Evolutionary conservation across 2,329 filamentous ascomycete species (phyloP), one percentile per base, ranked within the genome.

Genomic region (Periconia sp.): DNA sequence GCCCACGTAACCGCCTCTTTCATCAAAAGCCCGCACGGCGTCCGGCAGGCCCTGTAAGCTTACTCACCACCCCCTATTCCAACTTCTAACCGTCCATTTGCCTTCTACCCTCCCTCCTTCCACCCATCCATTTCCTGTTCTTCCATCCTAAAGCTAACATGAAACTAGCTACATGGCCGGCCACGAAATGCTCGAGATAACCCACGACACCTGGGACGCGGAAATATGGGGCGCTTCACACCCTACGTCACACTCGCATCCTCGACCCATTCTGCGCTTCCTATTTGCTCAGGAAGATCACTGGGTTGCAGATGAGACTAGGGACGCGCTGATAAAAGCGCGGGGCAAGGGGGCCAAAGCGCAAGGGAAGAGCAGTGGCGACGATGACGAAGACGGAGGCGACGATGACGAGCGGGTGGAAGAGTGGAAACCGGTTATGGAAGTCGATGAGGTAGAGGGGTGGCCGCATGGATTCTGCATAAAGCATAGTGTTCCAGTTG

Each of bases 381-480:
- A 50, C 2, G 49, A 44, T 18, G 56, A 57, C n/a, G n/a, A n/a
- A 10, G 19, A 23, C 5, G 34, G 6, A 11, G 8, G 17, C 4
- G 24, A 29, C 3, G 12, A 22, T 3, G 40, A 56, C 7, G 54
- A 41, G n/a, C n/a, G n/a, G n/a, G 60, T 59, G 4, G 66, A 65
- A 18, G 52, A 61, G 22, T 74, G 75, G 63, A 73, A 66, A 22
- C 77, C 79, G 3, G 68, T 61, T 13, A 83, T 85, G 78, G 64
- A 79, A 41, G 70, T 85, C 48, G 81, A 82, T 56, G 73, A 79
- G 48, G 67, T 72, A 22, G 69, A 78, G 33, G 78, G 76, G 0
- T 70, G 83, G 50, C 77, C 77, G 34, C 83, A 85, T 73, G 80
- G 76, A 0, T 85, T 85, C 65, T 84, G 80, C 58, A 70, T 84